A percentile compares a stretch with the other conserved stretches of the same genome.
phyloP scores from a whole-genome alignment of 441 rosid genomes.

The Arabidopsis lyrata region DNA sequence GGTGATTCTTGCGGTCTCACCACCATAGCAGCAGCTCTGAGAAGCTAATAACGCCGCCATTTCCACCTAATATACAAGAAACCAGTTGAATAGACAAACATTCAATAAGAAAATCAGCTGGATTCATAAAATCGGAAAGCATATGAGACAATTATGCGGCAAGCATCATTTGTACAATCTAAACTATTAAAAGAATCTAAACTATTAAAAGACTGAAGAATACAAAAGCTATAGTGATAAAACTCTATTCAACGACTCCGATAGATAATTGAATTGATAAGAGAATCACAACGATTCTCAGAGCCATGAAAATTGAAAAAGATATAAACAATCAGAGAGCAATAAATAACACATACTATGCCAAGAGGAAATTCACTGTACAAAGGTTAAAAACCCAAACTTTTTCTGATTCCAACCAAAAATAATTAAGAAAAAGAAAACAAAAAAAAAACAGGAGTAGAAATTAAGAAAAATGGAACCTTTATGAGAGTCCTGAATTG shows the following conservation, averaged over 20 bases:
- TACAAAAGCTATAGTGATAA: background rate
- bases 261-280: background rate
- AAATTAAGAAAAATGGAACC: constrained; percentile 24
- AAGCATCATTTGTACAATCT: constrained; percentile 15
- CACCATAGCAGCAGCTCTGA: constrained; percentile 69
- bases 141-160: constrained; percentile 1
- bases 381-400: background rate
- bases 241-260: constrained; percentile 9
- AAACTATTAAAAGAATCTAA: background rate
- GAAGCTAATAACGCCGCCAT: constrained; percentile 90
- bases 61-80: constrained; percentile 34
- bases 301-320: constrained; percentile 2
- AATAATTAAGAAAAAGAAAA: background rate
- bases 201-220: background rate
- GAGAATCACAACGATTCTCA: constrained; percentile 9
- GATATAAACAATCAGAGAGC: background rate
- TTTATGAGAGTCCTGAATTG: constrained; percentile 27
- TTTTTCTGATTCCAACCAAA: background rate
- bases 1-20: constrained; percentile 48
- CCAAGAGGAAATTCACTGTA: background rate
- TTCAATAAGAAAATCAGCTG: constrained; percentile 3
- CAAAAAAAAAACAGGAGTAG: background rate
- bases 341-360: background rate
- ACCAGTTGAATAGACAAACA: constrained; percentile 1
- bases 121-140: background rate